Evolutionary conservation across 1,284 basidiomycete species (phyloP), one percentile per base, ranked within the genome.

Genomic region (Puccinia brachypodii): DNA sequence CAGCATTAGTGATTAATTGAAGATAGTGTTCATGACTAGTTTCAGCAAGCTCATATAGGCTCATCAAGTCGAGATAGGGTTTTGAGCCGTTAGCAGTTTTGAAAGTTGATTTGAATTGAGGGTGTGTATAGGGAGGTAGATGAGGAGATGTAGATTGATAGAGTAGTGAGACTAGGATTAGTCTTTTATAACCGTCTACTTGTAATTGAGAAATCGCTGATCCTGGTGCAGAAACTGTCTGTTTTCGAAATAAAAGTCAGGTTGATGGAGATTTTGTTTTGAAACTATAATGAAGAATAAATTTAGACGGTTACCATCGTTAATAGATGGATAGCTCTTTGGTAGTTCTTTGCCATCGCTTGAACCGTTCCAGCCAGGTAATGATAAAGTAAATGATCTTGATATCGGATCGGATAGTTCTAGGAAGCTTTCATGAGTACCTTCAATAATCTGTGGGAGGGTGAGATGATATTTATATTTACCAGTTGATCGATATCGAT

Each of bases 171-270:
- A 81, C 62, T 38, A 81, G 69, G 19, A 81, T 81, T 3, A 81
- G 69, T 36, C 74, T 81, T 25, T 81, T 81, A 22, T 74, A 74
- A 0, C 58, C 71, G 36, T 81, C 79, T 19, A 74, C 16, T 74
- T 81, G 79, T 22, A 81, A 50, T 73, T 81, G 79, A 22, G 79
- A 81, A 50, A 74, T 74, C 19, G 38, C 53, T 16, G 71, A 38
- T 73, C 79, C 71, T 31, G 79, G 79, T 22, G 79, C 79, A 58
- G 79, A 81, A 13, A 81, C 79, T 38, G 69, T 42, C 79, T 81
- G 14, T 64, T n/a, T n/a, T n/a, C n/a, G n/a, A 22, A 56, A 44
- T 25, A 1, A 73, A 74, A 3, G n/a, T 38, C 36, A 64, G 16
- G 22, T 72, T 44, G 40, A 72, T 60, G 25, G 25, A 60, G 28